A percentile compares a stretch with the other conserved stretches of the same genome.
Evolutionary conservation across 495 filamentous ascomycete genomes (phyloP).

Genomic region (Aspergillus diversus): DNA sequence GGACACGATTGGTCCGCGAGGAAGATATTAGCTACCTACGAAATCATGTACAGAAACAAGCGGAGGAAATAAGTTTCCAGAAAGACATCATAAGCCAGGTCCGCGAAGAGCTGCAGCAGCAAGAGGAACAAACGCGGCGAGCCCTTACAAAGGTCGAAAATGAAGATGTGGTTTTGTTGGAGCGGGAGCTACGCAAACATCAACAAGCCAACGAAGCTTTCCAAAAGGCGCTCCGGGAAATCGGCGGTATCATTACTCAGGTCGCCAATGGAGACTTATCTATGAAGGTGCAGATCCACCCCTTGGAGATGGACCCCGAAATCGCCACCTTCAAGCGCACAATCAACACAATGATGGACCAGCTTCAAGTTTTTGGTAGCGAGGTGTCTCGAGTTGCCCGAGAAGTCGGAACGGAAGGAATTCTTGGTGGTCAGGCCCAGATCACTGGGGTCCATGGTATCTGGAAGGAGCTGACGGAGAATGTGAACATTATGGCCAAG

Average conservation of each 20-base stretch:
- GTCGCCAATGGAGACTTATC: slow-evolving; percentile 95
- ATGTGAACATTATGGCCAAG: slow-evolving; percentile 98
- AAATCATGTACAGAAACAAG: slow-evolving; percentile 78
- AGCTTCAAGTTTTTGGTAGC: slow-evolving; percentile 94
- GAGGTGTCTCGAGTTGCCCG: slow-evolving; percentile 95
- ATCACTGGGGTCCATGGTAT: slow-evolving; percentile 95
- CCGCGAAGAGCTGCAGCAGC: slow-evolving; percentile 64
- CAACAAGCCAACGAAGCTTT: slow-evolving; percentile 99
- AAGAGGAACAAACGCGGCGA: slow-evolving; percentile 62
- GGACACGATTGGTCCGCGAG: slow-evolving; percentile 59
- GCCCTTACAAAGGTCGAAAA: slow-evolving; percentile 61
- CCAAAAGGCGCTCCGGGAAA: slow-evolving; percentile 94
- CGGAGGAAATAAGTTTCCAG: slow-evolving; percentile 74
- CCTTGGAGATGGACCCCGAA: slow-evolving; percentile 97
- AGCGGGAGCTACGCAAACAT: slow-evolving; percentile 92
- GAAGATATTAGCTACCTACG: slow-evolving; percentile 71
- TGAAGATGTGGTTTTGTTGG: slow-evolving; percentile 69
- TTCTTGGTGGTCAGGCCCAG: slow-evolving; percentile 93
- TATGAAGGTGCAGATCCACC: slow-evolving; percentile 97
- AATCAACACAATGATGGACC: slow-evolving; percentile 98
- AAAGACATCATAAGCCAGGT: slow-evolving; percentile 71
- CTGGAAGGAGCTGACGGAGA: slow-evolving; percentile 97
- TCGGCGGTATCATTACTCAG: slow-evolving; percentile 94
- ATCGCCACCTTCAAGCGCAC: slow-evolving; percentile 99
- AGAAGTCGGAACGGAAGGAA: slow-evolving; percentile 96